Conservation (phyloP, 2,329 filamentous ascomycete genomes). For the Onygenales sp. region DNA sequence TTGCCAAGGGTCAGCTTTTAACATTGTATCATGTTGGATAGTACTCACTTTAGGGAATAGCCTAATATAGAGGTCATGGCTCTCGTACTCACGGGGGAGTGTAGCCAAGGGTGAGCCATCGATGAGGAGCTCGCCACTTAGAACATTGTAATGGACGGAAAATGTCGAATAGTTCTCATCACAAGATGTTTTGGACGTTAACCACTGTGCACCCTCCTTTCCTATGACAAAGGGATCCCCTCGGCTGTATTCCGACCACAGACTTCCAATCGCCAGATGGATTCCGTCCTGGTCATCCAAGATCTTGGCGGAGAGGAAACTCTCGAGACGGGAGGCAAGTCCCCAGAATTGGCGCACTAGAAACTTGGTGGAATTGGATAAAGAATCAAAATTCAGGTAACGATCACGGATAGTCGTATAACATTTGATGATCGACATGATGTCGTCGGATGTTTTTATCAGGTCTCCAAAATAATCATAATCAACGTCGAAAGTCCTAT, state of each 20-base stretch:
- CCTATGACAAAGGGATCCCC: slow-evolving; percentile 16
- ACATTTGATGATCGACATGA: slow-evolving; percentile 29
- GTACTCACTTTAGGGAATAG: slow-evolving; percentile 17
- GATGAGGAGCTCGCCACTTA: slow-evolving; percentile 22
- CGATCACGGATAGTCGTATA: slow-evolving; percentile 29
- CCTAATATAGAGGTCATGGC: slow-evolving; percentile 13
- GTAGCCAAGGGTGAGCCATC: slow-evolving; percentile 19
- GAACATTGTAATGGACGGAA: slow-evolving; percentile 19
- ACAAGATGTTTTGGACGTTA: slow-evolving; percentile 10
- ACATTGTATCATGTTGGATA: slow-evolving; percentile 2
- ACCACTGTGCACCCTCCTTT: slow-evolving; percentile 10
- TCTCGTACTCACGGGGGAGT: slow-evolving; percentile 18
- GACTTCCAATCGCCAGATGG: slow-evolving; percentile 13
- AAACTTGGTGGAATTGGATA: slow-evolving; percentile 7
- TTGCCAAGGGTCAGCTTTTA: background rate
- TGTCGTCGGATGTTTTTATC: slow-evolving; percentile 16
- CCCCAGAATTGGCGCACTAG: slow-evolving; percentile 18
- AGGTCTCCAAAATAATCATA: slow-evolving; percentile 16
- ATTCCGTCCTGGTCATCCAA: slow-evolving; percentile 12
- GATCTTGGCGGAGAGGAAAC: slow-evolving; percentile 12
- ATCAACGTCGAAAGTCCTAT: slow-evolving; percentile 39
- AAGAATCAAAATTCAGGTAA: slow-evolving; percentile 3
- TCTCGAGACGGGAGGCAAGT: slow-evolving; percentile 9
- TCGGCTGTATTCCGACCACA: slow-evolving; percentile 21
- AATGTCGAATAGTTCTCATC: slow-evolving; percentile 2